Evolutionary conservation across 2,329 filamentous ascomycete species (phyloP).

Genomic region (Sarocladiaceae sp.): DNA sequence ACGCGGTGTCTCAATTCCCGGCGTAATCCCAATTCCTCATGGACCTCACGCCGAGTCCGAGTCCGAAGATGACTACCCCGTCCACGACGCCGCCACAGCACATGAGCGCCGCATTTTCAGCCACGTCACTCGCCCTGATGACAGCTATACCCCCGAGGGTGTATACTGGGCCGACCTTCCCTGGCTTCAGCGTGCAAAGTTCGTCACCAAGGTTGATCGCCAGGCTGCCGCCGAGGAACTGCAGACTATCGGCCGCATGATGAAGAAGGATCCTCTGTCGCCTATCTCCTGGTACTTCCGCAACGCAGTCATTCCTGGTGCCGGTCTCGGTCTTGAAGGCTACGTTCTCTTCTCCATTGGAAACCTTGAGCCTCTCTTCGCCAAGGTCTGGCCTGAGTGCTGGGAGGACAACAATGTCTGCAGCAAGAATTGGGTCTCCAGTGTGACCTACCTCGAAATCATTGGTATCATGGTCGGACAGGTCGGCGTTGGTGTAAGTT

Average conservation of each 20-base stretch:
- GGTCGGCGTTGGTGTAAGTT: constrained; percentile 72
- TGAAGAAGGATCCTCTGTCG: constrained; percentile 80
- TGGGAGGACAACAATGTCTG: constrained; percentile 69
- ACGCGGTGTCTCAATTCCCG: constrained; percentile 36
- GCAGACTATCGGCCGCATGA: constrained; percentile 65
- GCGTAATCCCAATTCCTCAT: constrained; percentile 53
- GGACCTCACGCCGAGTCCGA: constrained; percentile 42
- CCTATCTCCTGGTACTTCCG: constrained; percentile 83
- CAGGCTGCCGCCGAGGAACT: constrained; percentile 68
- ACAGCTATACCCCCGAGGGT: constrained; percentile 78
- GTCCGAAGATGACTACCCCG: constrained; percentile 44
- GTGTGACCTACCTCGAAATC: constrained; percentile 89
- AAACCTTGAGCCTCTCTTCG: constrained; percentile 80
- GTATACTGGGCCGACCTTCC: constrained; percentile 92
- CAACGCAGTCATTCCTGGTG: constrained; percentile 89
- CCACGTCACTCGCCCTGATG: constrained; percentile 79
- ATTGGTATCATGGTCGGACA: constrained; percentile 94
- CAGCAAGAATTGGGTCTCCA: constrained; percentile 72
- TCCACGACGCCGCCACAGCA: constrained; percentile 33
- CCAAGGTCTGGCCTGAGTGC: constrained; percentile 70
- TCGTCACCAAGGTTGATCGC: constrained; percentile 70
- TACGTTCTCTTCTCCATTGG: constrained; percentile 98
- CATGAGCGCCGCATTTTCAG: constrained; percentile 64
- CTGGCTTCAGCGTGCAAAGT: constrained; percentile 63
- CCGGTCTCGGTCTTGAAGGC: constrained; percentile 86